Evolutionary conservation across 2,329 filamentous ascomycete species (phyloP).

Genomic region (Mollisiaceae sp.): DNA sequence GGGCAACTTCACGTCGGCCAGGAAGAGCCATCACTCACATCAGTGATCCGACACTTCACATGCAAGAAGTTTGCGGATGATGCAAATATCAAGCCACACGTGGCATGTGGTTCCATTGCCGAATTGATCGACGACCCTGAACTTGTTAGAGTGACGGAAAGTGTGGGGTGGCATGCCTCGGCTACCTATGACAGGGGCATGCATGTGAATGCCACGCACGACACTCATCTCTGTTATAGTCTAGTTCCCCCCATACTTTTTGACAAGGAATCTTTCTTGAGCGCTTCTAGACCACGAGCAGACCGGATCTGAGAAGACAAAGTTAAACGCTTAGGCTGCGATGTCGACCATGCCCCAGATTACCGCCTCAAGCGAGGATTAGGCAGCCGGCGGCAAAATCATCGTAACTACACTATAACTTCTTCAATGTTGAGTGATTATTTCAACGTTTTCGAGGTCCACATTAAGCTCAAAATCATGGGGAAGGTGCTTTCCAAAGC

Average conservation of each 20-base stretch:
- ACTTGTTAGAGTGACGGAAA: not conserved
- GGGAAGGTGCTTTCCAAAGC: not conserved
- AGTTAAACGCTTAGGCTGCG: too few relatives aligned
- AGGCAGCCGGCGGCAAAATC: not conserved
- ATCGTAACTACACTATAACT: not conserved
- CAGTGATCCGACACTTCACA: not conserved
- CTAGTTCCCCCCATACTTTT: too few relatives aligned
- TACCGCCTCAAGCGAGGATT: not conserved
- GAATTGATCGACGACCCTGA: not conserved
- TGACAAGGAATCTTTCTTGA: not conserved
- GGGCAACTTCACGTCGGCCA: not conserved
- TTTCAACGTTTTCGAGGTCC: not conserved
- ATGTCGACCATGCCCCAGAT: not conserved
- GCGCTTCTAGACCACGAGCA: not conserved
- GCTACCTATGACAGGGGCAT: not conserved
- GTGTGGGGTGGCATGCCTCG: not conserved
- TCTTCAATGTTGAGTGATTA: not conserved
- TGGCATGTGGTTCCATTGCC: not conserved
- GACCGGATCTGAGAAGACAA: not conserved
- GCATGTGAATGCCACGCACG: not conserved
- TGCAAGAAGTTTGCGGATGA: not conserved
- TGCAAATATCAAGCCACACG: not conserved
- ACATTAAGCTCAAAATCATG: not conserved
- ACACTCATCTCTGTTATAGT: not conserved
- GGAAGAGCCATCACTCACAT: not conserved